Base-by-base conservation (phyloP, 768 basidiomycete species). In the Glaciozyma martinii region DNA sequence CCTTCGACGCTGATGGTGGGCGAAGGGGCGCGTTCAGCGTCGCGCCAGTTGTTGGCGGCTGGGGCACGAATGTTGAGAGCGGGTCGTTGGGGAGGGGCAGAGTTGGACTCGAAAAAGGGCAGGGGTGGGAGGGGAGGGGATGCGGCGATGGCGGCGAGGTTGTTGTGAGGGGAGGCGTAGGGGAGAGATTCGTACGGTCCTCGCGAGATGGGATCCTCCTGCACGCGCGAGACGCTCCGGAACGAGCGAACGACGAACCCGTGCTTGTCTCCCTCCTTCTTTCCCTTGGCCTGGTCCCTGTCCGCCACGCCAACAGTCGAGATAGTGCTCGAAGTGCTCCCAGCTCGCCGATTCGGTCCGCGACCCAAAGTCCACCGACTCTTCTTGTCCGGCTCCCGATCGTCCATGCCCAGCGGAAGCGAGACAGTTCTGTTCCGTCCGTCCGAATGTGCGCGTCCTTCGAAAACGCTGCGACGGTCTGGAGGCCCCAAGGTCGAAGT, bases 221-320 rank as follows among this genome's bases (percentile, higher is more conserved):
- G 64, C 3, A 69, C 68, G 32, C 68, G 61, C 47, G 68, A 66
- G 29, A 69, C 64, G 15, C 59, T 57, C 18, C 68, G 59, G 61
- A 69, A 69, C 43, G 68, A 69, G 18, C 40, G 60, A 33, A 69
- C 68, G 56, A 69, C 64, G 50, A 69, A 69, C 2, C 68, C 64
- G 32, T 61, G 44, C 4, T 61, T 64, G 4, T 63, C 67, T 29
- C 33, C 29, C 5, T 13, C 53, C 29, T 6, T 30, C 9, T 5
- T 40, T 10, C 44, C 58, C n/a, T n/a, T n/a, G n/a, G n/a, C n/a
- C 9, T 54, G 60, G 18, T 33, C 15, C n/a, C 49, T 52, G 27
- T 4, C 54, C 40, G 29, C 13, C 19, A 25, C 44, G 19, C 15
- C 10, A 6, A n/a, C 57, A 46, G 16, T 47, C 54, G 37, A 56